Base-by-base conservation (phyloP, 768 basidiomycete species). In the Amyloporia xantha region DNA sequence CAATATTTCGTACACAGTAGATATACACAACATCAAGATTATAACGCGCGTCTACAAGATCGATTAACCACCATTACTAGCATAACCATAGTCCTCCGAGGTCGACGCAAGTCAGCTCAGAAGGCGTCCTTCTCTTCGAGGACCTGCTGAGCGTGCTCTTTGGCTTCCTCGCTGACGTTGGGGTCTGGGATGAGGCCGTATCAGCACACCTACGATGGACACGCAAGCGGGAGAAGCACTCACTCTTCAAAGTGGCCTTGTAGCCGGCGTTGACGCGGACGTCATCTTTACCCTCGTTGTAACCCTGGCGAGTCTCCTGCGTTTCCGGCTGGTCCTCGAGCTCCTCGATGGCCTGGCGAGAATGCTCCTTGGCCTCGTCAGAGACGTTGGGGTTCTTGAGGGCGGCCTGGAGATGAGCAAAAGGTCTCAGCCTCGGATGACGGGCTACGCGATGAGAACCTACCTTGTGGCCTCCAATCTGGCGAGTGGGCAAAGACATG, bases 341-440 rank as follows among this genome's bases (percentile, higher is more conserved):
- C 44, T 60, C 62, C 4, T 61, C 55, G 33, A 62, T 50, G 5
- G 53, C 52, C 39, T 58, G 50, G 15, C 60, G 60, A 3, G 62
- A 60, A 41, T 61, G 59, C 41, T 66, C 63, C 50, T 67, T 66
- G 12, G 63, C 62, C 54, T 64, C 61, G 0, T 62, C 59, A 2
- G 63, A 64, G 52, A 62, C 57, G 47, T 59, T 60, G 10, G 58
- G 62, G 56, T 66, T 66, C 49, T 63, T 57, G 44, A 65, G 44
- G 15, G 57, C 58, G 5, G 64, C 62, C 62, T 64, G 5, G 30
- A 6, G 4, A 36, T 20, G 5, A 13, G 43, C 45, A 17, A 20
- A 15, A 27, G 20, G 17, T 33, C 15, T 28, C 26, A 2, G 38
- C n/a, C 28, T 19, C 12, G 24, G 26, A 30, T 13, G 11, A 26